Conservation (phyloP, 2,329 filamentous ascomycete species). For the Xylaria digitata region DNA sequence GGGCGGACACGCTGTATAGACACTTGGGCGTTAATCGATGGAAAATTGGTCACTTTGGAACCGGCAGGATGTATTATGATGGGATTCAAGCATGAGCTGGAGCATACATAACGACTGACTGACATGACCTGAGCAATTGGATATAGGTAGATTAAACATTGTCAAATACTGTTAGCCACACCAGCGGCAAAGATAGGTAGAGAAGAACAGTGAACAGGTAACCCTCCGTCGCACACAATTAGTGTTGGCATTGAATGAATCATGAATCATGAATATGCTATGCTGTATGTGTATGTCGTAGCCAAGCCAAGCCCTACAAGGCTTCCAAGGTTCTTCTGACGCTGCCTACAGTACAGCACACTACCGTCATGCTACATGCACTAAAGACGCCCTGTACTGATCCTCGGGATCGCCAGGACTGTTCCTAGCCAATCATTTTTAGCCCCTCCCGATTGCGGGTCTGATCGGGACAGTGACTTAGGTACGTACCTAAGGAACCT, state of each 20-base stretch:
- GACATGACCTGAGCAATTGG: neutral
- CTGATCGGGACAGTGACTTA: neutral
- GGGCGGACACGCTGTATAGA: conserved; percentile 20
- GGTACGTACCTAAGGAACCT: no score
- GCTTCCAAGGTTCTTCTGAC: no score
- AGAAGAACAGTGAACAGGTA: neutral
- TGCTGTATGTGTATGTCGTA: no score
- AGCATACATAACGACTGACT: neutral
- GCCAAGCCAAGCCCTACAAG: no score
- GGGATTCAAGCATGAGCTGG: conserved; percentile 5
- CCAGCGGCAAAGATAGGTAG: neutral
- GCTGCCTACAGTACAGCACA: no score
- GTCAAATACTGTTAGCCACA: neutral
- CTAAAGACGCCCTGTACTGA: no score
- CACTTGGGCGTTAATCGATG: conserved; percentile 29
- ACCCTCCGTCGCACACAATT: no score
- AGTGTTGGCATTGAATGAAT: no score
- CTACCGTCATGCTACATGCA: no score
- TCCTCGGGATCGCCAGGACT: no score
- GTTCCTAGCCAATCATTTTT: no score
- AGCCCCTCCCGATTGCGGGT: neutral
- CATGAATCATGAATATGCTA: no score
- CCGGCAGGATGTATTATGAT: neutral
- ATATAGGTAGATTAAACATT: neutral
- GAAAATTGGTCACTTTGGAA: conserved; percentile 18